These are phyloP conservation scores for Xylariales sp. DNA, from an alignment of 2,329 filamentous ascomycete species.

Conservation along the genomic window DNA sequence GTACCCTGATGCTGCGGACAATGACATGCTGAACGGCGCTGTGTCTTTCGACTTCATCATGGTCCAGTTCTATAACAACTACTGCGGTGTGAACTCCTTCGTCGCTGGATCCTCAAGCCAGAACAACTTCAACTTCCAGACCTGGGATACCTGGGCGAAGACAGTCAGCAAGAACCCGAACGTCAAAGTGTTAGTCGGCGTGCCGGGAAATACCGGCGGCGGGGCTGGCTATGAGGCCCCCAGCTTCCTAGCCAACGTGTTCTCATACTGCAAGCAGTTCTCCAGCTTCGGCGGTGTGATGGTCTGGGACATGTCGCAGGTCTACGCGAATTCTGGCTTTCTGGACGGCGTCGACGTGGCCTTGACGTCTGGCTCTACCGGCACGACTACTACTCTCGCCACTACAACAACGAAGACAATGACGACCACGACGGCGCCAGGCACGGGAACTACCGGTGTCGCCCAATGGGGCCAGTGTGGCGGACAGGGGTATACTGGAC, in stretches of 20 bases:
- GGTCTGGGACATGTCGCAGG: constrained; percentile 64
- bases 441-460: neutral
- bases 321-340: constrained; percentile 54
- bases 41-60: constrained; percentile 57
- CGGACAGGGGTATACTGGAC: neutral
- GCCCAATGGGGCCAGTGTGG: neutral
- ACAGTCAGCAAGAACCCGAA: constrained; percentile 50
- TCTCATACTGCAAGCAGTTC: constrained; percentile 50
- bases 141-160: constrained; percentile 64
- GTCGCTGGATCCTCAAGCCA: constrained; percentile 36
- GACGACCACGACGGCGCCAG: neutral
- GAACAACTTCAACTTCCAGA: constrained; percentile 55
- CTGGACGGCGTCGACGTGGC: constrained; percentile 27
- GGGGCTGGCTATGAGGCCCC: constrained; percentile 52
- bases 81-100: constrained; percentile 55
- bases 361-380: neutral
- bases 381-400: neutral
- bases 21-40: constrained; percentile 48
- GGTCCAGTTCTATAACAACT: constrained; percentile 68
- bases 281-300: constrained; percentile 62
- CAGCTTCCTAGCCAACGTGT: constrained; percentile 40
- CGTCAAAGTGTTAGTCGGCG: constrained; percentile 58
- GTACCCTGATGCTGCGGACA: constrained; percentile 57
- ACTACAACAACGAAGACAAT: neutral
- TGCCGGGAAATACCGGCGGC: constrained; percentile 51